These are phyloP conservation scores for Yamadazyma nakazawae DNA, from an alignment of 805 yeast species.

Conservation along the genomic window DNA sequence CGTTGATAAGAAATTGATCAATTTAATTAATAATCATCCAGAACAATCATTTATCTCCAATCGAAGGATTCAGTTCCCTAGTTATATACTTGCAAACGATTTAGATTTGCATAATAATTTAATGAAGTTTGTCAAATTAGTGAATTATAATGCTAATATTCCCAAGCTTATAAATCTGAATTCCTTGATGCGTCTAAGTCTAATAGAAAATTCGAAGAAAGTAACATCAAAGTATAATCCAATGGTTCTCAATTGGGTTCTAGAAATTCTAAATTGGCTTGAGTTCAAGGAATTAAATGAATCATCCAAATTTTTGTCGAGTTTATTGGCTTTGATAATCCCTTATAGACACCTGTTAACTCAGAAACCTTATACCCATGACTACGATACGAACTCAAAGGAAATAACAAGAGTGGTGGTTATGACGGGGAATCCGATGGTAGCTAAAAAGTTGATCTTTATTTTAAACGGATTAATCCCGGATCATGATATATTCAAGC, in stretches of 20 bases:
- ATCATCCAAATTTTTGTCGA: slow-evolving; percentile 41
- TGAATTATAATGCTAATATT: slow-evolving; percentile 39
- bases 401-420: slow-evolving; percentile 50
- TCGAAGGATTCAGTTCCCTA: slow-evolving; percentile 37
- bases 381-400: slow-evolving; percentile 18
- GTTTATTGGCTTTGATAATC: slow-evolving; percentile 43
- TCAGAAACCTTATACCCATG: slow-evolving; percentile 26
- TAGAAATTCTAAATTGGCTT: slow-evolving; percentile 51
- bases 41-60: slow-evolving; percentile 26
- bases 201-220: slow-evolving; percentile 4
- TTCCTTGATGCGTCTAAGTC: slow-evolving; percentile 31
- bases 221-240: slow-evolving; percentile 23
- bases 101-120: slow-evolving; percentile 38
- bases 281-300: slow-evolving; percentile 45
- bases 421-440: slow-evolving; percentile 58
- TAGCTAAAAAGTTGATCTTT: slow-evolving; percentile 56
- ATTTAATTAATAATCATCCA: slow-evolving; percentile 15
- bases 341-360: slow-evolving; percentile 38
- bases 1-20: slow-evolving; percentile 36
- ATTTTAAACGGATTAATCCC: slow-evolving; percentile 51
- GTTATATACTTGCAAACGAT: slow-evolving; percentile 40
- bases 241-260: slow-evolving; percentile 48
- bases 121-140: slow-evolving; percentile 33
- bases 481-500: slow-evolving; percentile 21
- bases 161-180: slow-evolving; percentile 45